Evolutionary conservation across 768 basidiomycete genomes (phyloP), one percentile per base, ranked within the genome.

Genomic region (Cubamyces lactineus): DNA sequence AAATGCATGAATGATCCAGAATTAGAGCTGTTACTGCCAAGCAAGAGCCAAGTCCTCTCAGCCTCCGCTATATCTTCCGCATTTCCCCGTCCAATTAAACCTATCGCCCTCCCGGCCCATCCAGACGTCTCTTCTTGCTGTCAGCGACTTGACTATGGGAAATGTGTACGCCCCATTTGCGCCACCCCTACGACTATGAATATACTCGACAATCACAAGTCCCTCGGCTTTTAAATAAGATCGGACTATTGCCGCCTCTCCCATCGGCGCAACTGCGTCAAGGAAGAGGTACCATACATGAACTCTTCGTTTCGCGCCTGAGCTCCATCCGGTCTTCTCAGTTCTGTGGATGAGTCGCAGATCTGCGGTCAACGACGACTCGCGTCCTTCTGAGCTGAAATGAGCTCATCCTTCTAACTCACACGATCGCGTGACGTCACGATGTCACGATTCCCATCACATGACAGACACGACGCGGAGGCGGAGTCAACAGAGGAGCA

Each of bases 21-120:
- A 38, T 50, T 59, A 64, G 62, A 41, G 42, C 63, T 54, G 63
- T 64, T 30, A 64, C 63, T 56, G 63, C 63, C 63, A 64, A 64
- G 63, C 53, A 16, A 30, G n/a, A 60, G 63, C 63, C 63, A 64
- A 64, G 63, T 64, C 53, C 48, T 49, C 53, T 51, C 47, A 47
- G 28, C 34, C 34, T 52, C 62, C 53, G 58, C 62, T 38, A 40
- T 46, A 48, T 57, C 54, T 26, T 50, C 62, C 62, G 62, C 57
- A 49, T 55, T 64, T 59, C 57, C 57, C 62, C 62, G 57, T 41
- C 39, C 45, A 54, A 30, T 23, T 23, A 19, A 24, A 45, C 58
- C 43, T 43, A 46, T 30, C 13, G 34, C 53, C 52, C 24, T 48
- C 17, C 41, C 34, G 34, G 38, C 49, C 15, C 42, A 38, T 42